Evolutionary conservation across 192 early-diverging fungal species (phyloP), one percentile per base, ranked within the genome.

Genomic region (Umbelopsis sp.): DNA sequence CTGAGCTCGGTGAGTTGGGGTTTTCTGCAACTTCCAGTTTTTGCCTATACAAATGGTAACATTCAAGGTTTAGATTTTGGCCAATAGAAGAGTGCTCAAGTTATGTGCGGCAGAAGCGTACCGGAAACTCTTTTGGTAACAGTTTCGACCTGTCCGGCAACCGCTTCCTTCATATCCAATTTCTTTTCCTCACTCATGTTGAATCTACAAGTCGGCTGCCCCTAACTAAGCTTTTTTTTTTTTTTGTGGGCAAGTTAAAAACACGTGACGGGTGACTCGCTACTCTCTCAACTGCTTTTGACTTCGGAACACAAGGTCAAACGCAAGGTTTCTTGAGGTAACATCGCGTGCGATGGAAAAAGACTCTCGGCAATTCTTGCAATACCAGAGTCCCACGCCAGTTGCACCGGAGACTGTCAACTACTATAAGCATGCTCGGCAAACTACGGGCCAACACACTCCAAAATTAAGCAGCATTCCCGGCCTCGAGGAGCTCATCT

Each of bases 51-150:
- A 30, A 30, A 41, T n/a, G n/a, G 5, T 41, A 45, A 12, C 16
- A 49, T 13, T 27, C 51, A 20, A 13, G 37, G 23, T 27, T 55
- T 50, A 13, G 33, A 30, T n/a, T 51, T 44, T 33, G 48, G 68
- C 37, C 21, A 30, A 8, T 50, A 37, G 21, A 49, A 20, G 27
- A 46, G 49, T 69, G 22, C n/a, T 21, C 13, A 69, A 65, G 13
- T 2, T 11, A 23, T 18, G 1, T 41, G 44, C 41, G 21, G 3
- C n/a, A 20, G 2, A 1, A 22, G 25, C 37, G 21, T 71, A 75
- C 78, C 78, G 37, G 78, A 79, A 15, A 79, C 71, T 41, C 78
- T 70, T 23, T 75, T 79, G n/a, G 67, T 79, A 41, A 79, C 51
- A n/a, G 55, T 69, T 12, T 79, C 78, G 21, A 79, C 74, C 11